A percentile compares a stretch with the other conserved stretches of the same genome.
Evolutionary conservation across 2,329 filamentous ascomycete genomes (phyloP).

Genomic region (Fusarium multiceps): DNA sequence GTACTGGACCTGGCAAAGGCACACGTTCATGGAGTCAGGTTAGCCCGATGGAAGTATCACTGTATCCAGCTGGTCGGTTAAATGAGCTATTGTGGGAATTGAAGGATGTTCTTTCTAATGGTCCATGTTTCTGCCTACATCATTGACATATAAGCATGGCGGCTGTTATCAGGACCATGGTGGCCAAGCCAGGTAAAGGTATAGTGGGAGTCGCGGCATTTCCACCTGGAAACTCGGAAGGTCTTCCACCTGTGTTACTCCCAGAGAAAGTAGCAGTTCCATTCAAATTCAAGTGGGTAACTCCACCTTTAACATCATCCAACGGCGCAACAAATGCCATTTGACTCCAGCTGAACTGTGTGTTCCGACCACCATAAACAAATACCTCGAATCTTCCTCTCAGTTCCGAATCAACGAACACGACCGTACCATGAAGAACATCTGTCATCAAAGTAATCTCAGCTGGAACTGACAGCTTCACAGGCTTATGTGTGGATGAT

Average conservation of each 20-base stretch:
- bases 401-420: background rate
- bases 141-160: background rate
- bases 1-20: background rate
- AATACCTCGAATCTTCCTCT: constrained; percentile 20
- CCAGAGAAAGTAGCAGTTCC: background rate
- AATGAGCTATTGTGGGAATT: background rate
- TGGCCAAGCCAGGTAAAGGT: background rate
- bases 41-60: too few relatives aligned
- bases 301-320: background rate
- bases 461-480: background rate
- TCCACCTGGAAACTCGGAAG: background rate
- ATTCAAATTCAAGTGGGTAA: background rate
- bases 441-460: background rate
- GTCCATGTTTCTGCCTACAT: background rate
- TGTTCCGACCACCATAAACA: constrained; percentile 22
- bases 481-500: constrained; percentile 13
- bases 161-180: background rate
- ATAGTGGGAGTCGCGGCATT: background rate
- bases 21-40: background rate
- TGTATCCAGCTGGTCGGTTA: too few relatives aligned
- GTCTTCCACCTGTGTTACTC: accelerated
- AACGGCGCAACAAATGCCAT: constrained; percentile 26
- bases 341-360: constrained; percentile 27
- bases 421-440: constrained; percentile 3
- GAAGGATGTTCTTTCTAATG: background rate